These are phyloP conservation scores for Trametes sanguinea DNA, from an alignment of 768 basidiomycete species.

Conservation along the genomic window DNA sequence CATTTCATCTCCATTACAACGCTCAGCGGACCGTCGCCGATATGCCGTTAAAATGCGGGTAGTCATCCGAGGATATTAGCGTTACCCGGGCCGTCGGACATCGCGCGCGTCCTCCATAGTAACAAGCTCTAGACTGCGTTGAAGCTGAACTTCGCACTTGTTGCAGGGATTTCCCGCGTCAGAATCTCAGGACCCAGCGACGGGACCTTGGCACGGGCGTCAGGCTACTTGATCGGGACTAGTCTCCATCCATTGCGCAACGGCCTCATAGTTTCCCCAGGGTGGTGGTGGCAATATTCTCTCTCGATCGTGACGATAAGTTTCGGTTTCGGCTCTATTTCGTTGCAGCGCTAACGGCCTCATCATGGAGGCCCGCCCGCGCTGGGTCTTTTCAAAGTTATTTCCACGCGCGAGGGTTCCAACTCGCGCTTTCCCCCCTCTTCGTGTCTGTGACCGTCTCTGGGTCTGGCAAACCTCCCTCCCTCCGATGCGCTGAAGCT, in stretches of 20 bases:
- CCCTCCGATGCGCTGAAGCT: slow-evolving; percentile 30
- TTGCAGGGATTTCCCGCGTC: slow-evolving; percentile 15
- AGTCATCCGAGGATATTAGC: slow-evolving; percentile 17
- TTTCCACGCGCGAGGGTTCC: slow-evolving; percentile 23
- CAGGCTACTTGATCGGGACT: slow-evolving; percentile 17
- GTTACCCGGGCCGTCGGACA: slow-evolving; percentile 19
- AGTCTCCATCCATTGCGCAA: slow-evolving; percentile 20
- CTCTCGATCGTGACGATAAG: slow-evolving; percentile 26
- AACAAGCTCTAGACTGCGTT: slow-evolving; percentile 24
- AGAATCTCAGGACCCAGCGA: slow-evolving; percentile 16
- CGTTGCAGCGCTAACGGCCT: slow-evolving; percentile 22
- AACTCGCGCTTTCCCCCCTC: slow-evolving; percentile 19
- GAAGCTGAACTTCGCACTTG: slow-evolving; percentile 15
- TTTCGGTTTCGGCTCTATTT: slow-evolving; percentile 30
- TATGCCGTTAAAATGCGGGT: slow-evolving; percentile 16
- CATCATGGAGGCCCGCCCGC: slow-evolving; percentile 29
- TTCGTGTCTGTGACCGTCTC: slow-evolving; percentile 24
- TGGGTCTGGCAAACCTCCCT: slow-evolving; percentile 24
- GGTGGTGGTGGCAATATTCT: slow-evolving; percentile 20
- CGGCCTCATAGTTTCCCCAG: slow-evolving; percentile 24
- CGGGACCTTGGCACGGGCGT: slow-evolving; percentile 22
- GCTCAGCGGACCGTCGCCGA: slow-evolving; percentile 13
- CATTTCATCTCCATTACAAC: slow-evolving; percentile 4
- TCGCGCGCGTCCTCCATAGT: slow-evolving; percentile 21
- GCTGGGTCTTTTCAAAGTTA: slow-evolving; percentile 25